Base-by-base conservation (phyloP, 495 filamentous ascomycete genomes). In the Lasiosphaeria ovina region DNA sequence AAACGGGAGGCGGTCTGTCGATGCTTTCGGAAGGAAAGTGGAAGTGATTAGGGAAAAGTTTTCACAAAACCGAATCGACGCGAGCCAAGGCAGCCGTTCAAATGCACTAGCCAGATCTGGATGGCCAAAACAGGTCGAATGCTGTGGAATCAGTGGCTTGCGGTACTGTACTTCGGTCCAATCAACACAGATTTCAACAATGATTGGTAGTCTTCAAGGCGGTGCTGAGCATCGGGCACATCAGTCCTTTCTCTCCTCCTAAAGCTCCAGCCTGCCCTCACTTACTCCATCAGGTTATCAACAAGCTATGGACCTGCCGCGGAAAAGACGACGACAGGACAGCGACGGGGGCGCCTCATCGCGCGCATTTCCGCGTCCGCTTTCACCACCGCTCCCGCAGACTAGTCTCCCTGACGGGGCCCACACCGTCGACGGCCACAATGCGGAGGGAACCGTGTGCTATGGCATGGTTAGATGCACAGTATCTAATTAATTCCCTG, bases 401-500 rank as follows among this genome's bases (percentile, higher is more conserved):
- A 11, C 36, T 40, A 11, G 6, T 6, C 36, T 6, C 36, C 36
- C 36, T 11, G 36, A 40, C 36, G 6, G 11, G 6, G 36, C 36
- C 6, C 36, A 40, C 36, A 40, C 11, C 34, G 44, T 31, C 42
- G 44, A 3, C 11, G 32, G 38, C 9, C 11, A 32, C 17, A 12
- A 7, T 16, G 54, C 4, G 3, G 34, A 31, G 6, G 36, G 9
- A n/a, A 35, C 33, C 32, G 57, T 59, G 3, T 59, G 57, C 38
- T 59, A 32, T 52, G 57, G 50, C 4, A 59, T 44, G 50, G 57
- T 59, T 3, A 53, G 47, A 49, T 5, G n/a, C n/a, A n/a, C n/a
- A n/a, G n/a, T n/a, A n/a, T n/a, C n/a, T n/a, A 40, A 40, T 40
- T 40, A 40, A 11, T 40, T 40, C 6, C 6, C 36, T 40, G 6